These are phyloP conservation scores for Bertia moriformis DNA, from an alignment of 2,329 filamentous ascomycete species.

Conservation along the genomic window DNA sequence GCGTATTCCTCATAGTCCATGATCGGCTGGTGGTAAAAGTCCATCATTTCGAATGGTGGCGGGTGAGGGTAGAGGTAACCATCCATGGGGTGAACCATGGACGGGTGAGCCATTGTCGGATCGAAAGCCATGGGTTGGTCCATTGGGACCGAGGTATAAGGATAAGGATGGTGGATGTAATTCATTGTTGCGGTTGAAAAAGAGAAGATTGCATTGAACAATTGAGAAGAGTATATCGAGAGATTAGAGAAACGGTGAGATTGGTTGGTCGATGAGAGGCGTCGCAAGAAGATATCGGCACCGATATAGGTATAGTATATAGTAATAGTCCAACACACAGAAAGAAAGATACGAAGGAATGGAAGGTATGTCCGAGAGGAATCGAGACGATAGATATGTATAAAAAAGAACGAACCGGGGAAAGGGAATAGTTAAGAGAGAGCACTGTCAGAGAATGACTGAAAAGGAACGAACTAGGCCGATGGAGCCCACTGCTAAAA, in stretches of 20 bases:
- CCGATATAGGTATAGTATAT: conserved; percentile 5
- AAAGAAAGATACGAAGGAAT: conserved; percentile 1
- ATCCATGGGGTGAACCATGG: conserved; percentile 14
- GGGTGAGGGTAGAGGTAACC: conserved; percentile 17
- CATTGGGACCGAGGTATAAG: conserved; percentile 17
- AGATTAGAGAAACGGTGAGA: too few relatives aligned
- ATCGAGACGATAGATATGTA: neutral
- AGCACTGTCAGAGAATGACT: too few relatives aligned
- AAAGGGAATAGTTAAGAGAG: neutral
- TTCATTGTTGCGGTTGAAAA: conserved; percentile 1
- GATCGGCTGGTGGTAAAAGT: conserved; percentile 7
- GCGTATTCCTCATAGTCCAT: conserved; percentile 28
- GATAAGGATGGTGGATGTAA: conserved; percentile 9
- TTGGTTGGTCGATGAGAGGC: too few relatives aligned
- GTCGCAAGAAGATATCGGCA: too few relatives aligned
- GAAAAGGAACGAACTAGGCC: neutral
- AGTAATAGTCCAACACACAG: conserved; percentile 5
- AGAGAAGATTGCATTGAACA: conserved; percentile 6
- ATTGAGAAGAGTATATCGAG: conserved; percentile 2
- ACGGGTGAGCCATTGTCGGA: conserved; percentile 16
- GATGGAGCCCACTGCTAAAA: neutral
- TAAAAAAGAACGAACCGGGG: neutral
- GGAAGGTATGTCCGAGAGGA: neutral
- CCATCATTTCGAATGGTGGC: neutral
- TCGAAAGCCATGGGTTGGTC: conserved; percentile 19